Evolutionary conservation across 768 basidiomycete species (phyloP), one percentile per base, ranked within the genome.

Genomic region (Pseudohyphozyma bogoriensis): DNA sequence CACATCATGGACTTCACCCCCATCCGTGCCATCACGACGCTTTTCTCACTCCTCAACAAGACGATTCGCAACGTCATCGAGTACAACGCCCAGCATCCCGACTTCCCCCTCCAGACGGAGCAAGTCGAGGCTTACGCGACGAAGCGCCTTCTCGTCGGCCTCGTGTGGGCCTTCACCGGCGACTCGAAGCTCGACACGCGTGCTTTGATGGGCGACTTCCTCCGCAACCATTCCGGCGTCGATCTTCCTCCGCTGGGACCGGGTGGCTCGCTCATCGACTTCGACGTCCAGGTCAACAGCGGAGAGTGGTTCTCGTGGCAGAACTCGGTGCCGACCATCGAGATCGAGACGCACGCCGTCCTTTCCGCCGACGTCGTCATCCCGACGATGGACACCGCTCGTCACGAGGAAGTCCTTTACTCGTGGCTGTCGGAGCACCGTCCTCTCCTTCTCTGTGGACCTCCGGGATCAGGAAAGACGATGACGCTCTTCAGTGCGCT

Each of bases 371-470:
- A 99, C 71, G 83, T 96, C 8, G 95, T 99, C 67, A 90, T 99
- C 36, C 95, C 95, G 2, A 99, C 95, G 5, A 85, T 97, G 79
- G 95, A 99, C 70, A 99, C 95, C 5, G 86, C 96, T 29, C 88
- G 95, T 46, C 95, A 99, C 73, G 95, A 99, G 73, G 93, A 97
- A 72, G 90, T 99, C 28, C 78, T 99, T 9, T 97, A 99, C 73
- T 96, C 93, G 1, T 97, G 95, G 95, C 78, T 99, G 9, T 90
- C 91, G 3, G 95, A 97, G 73, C 95, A 97, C 76, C 96, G 96
- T 70, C 95, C 95, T 24, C 81, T 99, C 56, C 87, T 99, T 83
- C 81, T 99, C 29, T 99, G 92, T 72, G 95, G 95, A 49, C 95
- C 95, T 69, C 95, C 95, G n/a, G 95, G 95, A 71, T 97, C 95